Evolutionary conservation across 768 basidiomycete species (phyloP).

Genomic region (Lanmaoa pseudosensibilis): DNA sequence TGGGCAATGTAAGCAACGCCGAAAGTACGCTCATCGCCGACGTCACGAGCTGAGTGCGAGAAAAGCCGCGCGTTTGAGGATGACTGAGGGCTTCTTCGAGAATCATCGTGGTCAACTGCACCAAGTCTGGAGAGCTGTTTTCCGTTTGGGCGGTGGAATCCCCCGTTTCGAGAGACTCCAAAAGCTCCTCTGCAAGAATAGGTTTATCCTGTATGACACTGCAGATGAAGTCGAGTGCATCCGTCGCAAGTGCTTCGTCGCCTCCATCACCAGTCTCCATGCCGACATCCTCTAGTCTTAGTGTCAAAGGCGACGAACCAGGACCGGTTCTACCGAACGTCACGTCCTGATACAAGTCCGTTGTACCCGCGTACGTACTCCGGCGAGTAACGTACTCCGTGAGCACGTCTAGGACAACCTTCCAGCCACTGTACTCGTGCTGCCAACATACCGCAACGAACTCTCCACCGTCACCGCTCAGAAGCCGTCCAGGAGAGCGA

Average conservation of each 20-base stretch:
- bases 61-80: slow-evolving; percentile 42
- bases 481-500: slow-evolving; percentile 63
- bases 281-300: slow-evolving; percentile 68
- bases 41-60: slow-evolving; percentile 65
- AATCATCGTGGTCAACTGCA: slow-evolving; percentile 78
- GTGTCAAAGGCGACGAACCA: slow-evolving; percentile 38
- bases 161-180: slow-evolving; percentile 58
- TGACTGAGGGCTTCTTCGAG: slow-evolving; percentile 73
- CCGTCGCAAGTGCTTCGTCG: slow-evolving; percentile 65
- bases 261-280: slow-evolving; percentile 64
- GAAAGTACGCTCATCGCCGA: slow-evolving; percentile 82
- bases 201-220: slow-evolving; percentile 74
- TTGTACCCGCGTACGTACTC: slow-evolving; percentile 42
- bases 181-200: slow-evolving; percentile 58
- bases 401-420: slow-evolving; percentile 76
- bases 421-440: slow-evolving; percentile 85
- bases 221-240: slow-evolving; percentile 77
- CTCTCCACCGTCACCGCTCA: slow-evolving; percentile 72
- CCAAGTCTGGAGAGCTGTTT: slow-evolving; percentile 63
- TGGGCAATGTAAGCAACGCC: slow-evolving; percentile 69
- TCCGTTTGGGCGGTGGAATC: slow-evolving; percentile 43
- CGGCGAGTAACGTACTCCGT: slow-evolving; percentile 69
- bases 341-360: slow-evolving; percentile 47
- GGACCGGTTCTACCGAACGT: slow-evolving; percentile 51
- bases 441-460: slow-evolving; percentile 73